Base-by-base conservation (phyloP, 2,329 filamentous ascomycete genomes). In the Alternaria metachromatica region DNA sequence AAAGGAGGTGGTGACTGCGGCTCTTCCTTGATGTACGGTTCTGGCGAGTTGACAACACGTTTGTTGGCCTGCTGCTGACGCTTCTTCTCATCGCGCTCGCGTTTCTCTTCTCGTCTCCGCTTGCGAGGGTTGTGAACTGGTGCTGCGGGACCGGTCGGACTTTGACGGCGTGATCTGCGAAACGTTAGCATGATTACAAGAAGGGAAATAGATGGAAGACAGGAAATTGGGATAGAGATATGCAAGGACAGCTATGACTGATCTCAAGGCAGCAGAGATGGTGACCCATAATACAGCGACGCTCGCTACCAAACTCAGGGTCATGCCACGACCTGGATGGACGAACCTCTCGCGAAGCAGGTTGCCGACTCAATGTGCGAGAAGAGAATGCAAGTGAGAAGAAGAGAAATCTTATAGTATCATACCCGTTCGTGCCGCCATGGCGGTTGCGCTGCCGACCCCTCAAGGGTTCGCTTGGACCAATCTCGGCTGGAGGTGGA, bases 1-100 rank as follows among this genome's bases (percentile, higher is more conserved):
- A 89, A 86, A 2, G 86, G 85, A 45, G 86, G 87, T 20, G 88
- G 88, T 12, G 88, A 90, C 18, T 88, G 80, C 8, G 88, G 87
- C 72, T 90, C 88, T 68, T 87, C 84, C 73, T 90, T 90, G 74
- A 90, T 88, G 66, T 84, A 85, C 9, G 86, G 80, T 59, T 85
- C 85, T 3, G 79, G 79, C 13, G 78, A 80, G 23, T 65, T 73
- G 33, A 70, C 65, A 18, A 72, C 70, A 18, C 72, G 73, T 54
- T 80, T 78, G 44, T 72, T 76, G 74, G 78, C 63, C 62, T 76
- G 78, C 63, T 80, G 81, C 28, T 74, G 67, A 71, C 72, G 80
- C 72, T 66, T 74, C 65, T 75, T 73, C 54, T 75, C 71, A 59
- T 70, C 72, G 68, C 72, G 76, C 71, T 70, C 72, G 67, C 72